phyloP scores from a whole-genome alignment of 108 stramenopile species.

The Cylindrotheca closterium region DNA sequence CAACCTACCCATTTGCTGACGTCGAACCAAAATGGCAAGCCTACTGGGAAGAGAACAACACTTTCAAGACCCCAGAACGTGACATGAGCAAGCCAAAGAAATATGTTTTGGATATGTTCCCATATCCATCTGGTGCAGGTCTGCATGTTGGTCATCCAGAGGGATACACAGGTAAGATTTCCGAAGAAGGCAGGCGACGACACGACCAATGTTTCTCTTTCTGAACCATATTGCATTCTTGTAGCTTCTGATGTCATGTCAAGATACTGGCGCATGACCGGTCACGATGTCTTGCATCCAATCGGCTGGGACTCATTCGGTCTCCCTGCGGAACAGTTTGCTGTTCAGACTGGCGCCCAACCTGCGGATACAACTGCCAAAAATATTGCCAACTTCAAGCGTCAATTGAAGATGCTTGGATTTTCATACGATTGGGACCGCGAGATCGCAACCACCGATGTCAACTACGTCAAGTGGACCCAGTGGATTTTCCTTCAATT shows the following conservation, averaged over 20 bases:
- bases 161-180: slow-evolving; percentile 83
- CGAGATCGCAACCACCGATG: slow-evolving; percentile 95
- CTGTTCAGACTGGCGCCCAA: slow-evolving; percentile 94
- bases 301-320: slow-evolving; percentile 99
- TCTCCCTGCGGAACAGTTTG: slow-evolving; percentile 99
- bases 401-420: slow-evolving; percentile 94
- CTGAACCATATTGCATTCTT: neutral
- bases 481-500: slow-evolving; percentile 98
- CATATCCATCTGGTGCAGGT: slow-evolving; percentile 98
- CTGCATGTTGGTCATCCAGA: slow-evolving; percentile 98
- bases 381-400: slow-evolving; percentile 96
- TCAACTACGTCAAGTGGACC: slow-evolving; percentile 96
- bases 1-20: slow-evolving; percentile 63
- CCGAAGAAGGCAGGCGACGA: neutral
- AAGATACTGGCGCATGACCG: slow-evolving; percentile 97
- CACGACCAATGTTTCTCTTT: neutral
- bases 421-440: slow-evolving; percentile 98
- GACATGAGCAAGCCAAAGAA: slow-evolving; percentile 77
- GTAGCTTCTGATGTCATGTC: slow-evolving; percentile 96
- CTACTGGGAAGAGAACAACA: slow-evolving; percentile 81
- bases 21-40: slow-evolving; percentile 91
- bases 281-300: slow-evolving; percentile 96
- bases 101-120: slow-evolving; percentile 99
- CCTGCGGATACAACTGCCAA: slow-evolving; percentile 90
- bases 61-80: slow-evolving; percentile 79